Evolutionary conservation across 1,284 basidiomycete genomes (phyloP), one percentile per base, ranked within the genome.

Genomic region (Albatrellus sp.): DNA sequence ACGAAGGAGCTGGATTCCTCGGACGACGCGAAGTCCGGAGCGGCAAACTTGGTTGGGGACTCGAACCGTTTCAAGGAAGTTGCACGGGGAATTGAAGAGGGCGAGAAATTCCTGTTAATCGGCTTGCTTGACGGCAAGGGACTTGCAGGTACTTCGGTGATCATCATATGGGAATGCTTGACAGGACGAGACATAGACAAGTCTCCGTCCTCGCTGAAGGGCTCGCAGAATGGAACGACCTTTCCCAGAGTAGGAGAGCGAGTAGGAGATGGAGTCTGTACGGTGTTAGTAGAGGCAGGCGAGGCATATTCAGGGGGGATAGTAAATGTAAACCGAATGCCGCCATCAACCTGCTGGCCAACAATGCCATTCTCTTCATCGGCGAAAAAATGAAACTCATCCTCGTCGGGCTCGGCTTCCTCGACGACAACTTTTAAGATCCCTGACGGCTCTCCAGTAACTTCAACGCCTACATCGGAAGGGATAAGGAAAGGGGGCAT

Each of bases 271-370:
- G 52, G 51, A 19, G 52, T 55, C 33, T 49, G 52, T 12, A 45
- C 48, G 43, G 41, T 55, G 14, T 47, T 38, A 5, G 33, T 43
- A 24, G 47, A 49, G 24, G 48, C 50, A 7, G 54, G 48, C 29
- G 55, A 57, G 19, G 52, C 50, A 33, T 57, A 60, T 8, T 44
- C 33, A 10, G 58, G 49, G 1, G 79, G 76, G 11, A 73, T 70
- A 6, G 72, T 75, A 52, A 85, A 82, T 2, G 70, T 77, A 51
- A 84, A 82, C 51, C 70, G 76, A 55, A 85, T 80, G 10, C 81
- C 81, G 12, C 75, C 75, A 37, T 73, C 70, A 9, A 68, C 66
- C 37, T 61, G 65, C 46, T 75, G 70, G 12, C 68, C 68, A 1
- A 68, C 56, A 33, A 66, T 60, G 36, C 68, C 68, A 19, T 69